A percentile compares a stretch with the other conserved stretches of the same genome.
Evolutionary conservation across 495 filamentous ascomycete genomes (phyloP).

Genomic region (Neurospora sp.): DNA sequence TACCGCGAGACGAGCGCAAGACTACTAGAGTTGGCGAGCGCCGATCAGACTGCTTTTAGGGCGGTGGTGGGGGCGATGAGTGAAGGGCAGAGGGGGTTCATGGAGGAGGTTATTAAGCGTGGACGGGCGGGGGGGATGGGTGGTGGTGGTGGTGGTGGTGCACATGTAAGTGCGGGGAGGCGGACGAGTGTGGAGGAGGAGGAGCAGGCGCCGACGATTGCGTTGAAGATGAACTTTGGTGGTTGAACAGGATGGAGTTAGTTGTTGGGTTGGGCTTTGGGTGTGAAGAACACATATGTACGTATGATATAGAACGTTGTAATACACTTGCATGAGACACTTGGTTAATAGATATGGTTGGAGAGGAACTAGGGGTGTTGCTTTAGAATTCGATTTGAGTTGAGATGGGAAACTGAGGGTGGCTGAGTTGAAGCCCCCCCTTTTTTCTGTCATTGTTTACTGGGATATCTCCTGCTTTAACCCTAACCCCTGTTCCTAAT

Average conservation of each 20-base stretch:
- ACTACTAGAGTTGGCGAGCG: slow-evolving; percentile 71
- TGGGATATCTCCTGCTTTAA: background rate
- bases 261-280: background rate
- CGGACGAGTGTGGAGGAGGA: slow-evolving; percentile 27
- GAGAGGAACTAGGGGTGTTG: background rate
- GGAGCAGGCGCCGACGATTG: slow-evolving; percentile 72
- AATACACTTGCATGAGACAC: background rate
- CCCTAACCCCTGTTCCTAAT: background rate
- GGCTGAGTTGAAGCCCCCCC: background rate
- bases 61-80: slow-evolving; percentile 63
- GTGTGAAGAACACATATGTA: background rate
- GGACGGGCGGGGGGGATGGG: slow-evolving; percentile 27
- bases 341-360: background rate
- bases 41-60: slow-evolving; percentile 63
- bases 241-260: slow-evolving; percentile 6
- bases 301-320: background rate
- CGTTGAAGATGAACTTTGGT: slow-evolving; percentile 86
- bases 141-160: background rate
- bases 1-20: slow-evolving; percentile 63
- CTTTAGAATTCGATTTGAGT: background rate
- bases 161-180: slow-evolving; percentile 2
- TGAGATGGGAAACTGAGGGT: background rate
- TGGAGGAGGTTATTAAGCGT: slow-evolving; percentile 73
- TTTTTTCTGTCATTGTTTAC: background rate
- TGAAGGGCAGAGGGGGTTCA: slow-evolving; percentile 56